Conservation (phyloP, 805 yeast genomes). For the Millerozyma acaciae region DNA sequence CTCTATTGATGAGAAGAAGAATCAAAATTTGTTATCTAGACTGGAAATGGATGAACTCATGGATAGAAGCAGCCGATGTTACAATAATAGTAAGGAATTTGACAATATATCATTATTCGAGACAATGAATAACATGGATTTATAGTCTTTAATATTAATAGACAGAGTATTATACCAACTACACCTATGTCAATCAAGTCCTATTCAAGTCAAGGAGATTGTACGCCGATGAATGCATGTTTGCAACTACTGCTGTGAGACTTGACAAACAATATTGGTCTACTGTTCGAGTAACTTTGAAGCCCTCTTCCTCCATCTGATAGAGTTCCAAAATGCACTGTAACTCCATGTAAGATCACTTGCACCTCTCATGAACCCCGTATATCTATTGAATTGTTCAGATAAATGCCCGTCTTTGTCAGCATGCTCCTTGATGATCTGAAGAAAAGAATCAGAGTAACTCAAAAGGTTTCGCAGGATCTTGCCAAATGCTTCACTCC, state of each 20-base stretch:
- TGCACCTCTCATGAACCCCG: constrained; percentile 89
- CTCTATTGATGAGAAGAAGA: constrained; percentile 3
- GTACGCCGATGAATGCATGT: too few species aligned
- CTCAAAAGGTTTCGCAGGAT: constrained; percentile 44
- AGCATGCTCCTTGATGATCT: constrained; percentile 54
- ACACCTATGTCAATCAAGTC: too few species aligned
- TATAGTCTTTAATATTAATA: too few species aligned
- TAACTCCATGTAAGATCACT: constrained; percentile 87
- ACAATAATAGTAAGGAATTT: constrained; percentile 18
- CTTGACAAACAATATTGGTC: too few species aligned
- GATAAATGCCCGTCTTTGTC: constrained; percentile 71
- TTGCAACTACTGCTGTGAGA: too few species aligned
- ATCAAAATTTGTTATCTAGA: constrained; percentile 15
- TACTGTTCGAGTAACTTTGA: too few species aligned
- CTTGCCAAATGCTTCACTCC: constrained; percentile 42
- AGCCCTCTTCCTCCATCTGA: constrained; percentile 58
- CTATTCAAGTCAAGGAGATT: too few species aligned
- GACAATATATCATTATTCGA: constrained; percentile 33
- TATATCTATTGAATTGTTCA: constrained; percentile 80
- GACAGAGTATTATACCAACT: too few species aligned
- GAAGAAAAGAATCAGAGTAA: constrained; percentile 67
- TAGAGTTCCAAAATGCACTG: constrained; percentile 68
- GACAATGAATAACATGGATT: constrained; percentile 34
- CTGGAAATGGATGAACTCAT: constrained; percentile 42
- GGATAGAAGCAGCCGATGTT: constrained; percentile 32